Evolutionary conservation across 116 monocot genomes (phyloP).

Genomic region (Trichopus zeylanicus): DNA sequence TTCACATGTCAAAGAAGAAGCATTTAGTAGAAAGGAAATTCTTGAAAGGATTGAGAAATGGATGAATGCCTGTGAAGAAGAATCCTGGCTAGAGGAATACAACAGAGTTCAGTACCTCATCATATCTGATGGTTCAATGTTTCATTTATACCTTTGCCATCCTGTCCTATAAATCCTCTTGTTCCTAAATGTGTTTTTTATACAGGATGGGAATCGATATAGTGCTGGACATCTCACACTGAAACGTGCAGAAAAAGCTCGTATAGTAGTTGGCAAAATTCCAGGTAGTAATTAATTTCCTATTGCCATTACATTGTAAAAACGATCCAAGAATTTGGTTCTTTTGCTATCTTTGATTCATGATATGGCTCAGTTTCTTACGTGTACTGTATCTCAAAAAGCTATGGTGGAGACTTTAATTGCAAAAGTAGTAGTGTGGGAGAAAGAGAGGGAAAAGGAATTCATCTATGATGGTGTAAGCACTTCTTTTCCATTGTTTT

Average conservation of each 20-base stretch:
- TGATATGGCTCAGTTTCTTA: no score
- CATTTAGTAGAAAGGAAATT: slow-evolving; percentile 34
- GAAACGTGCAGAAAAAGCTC: slow-evolving; percentile 88
- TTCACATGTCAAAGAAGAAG: slow-evolving; percentile 44
- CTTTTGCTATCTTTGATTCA: no score
- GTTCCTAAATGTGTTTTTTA: neutral
- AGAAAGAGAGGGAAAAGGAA: slow-evolving; percentile 56
- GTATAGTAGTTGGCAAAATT: slow-evolving; percentile 65
- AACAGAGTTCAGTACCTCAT: slow-evolving; percentile 7
- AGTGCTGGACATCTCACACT: slow-evolving; percentile 78
- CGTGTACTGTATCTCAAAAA: slow-evolving; percentile 9
- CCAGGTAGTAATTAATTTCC: slow-evolving; percentile 44
- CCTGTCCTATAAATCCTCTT: neutral
- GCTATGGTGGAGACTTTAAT: slow-evolving; percentile 64
- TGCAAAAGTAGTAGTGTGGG: slow-evolving; percentile 67
- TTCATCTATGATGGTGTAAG: slow-evolving; percentile 87
- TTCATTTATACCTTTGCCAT: neutral
- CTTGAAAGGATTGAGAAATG: slow-evolving; percentile 40
- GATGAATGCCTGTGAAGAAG: slow-evolving; percentile 36
- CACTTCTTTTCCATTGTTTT: slow-evolving; percentile 1
- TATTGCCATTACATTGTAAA: neutral
- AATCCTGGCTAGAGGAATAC: slow-evolving; percentile 45
- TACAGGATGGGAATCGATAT: slow-evolving; percentile 84
- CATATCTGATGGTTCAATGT: neutral
- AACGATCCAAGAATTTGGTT: no score